phyloP scores from a whole-genome alignment of 1,284 basidiomycete species.

The Trichosporon asahii region DNA sequence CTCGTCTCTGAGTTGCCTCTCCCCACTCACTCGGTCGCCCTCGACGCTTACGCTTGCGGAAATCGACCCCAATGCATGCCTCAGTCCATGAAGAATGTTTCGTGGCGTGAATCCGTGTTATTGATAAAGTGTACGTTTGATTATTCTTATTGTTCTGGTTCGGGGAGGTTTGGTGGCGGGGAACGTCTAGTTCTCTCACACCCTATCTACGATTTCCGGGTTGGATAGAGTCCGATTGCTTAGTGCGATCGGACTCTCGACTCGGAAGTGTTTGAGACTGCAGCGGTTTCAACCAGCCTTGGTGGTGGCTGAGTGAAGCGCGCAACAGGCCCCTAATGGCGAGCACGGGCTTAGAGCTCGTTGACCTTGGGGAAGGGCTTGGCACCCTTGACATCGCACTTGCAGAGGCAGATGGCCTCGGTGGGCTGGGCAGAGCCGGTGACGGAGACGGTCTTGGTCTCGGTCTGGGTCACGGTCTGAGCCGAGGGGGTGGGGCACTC shows the following conservation, averaged over 20 bases:
- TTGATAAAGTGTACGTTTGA: neutral
- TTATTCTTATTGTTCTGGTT: neutral
- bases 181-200: neutral
- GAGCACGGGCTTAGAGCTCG: constrained; percentile 15
- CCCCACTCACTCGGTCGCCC: neutral
- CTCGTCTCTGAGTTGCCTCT: no score
- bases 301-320: neutral
- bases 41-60: neutral
- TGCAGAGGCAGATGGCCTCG: constrained; percentile 12
- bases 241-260: neutral
- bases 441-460: neutral
- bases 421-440: neutral
- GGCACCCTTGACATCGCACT: constrained; percentile 12
- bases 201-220: neutral
- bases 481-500: neutral
- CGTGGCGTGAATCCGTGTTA: neutral
- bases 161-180: neutral
- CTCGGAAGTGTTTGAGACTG: neutral
- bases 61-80: neutral
- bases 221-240: neutral
- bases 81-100: constrained; percentile 1
- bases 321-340: neutral
- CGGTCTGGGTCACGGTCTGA: constrained; percentile 6
- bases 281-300: neutral
- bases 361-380: constrained; percentile 14